Evolutionary conservation across 1,284 basidiomycete genomes (phyloP).

Genomic region (Ustilago crameri): DNA sequence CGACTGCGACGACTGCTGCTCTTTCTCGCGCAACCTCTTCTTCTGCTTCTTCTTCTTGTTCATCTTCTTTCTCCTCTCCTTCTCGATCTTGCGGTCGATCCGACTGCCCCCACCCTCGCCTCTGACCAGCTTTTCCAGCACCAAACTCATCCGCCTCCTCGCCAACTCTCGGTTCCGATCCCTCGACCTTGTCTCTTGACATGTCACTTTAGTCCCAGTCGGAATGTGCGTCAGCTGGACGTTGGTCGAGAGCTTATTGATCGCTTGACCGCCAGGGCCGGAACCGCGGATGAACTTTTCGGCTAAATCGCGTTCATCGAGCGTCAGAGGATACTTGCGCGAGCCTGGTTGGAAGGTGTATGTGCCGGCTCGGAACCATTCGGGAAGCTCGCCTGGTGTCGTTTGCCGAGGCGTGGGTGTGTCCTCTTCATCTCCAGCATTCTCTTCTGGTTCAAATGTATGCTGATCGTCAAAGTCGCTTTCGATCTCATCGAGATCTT

Average conservation of each 20-base stretch:
- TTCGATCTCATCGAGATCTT: conserved; percentile 9
- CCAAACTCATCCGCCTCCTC: conserved; percentile 52
- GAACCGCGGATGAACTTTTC: conserved; percentile 66
- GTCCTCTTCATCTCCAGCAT: background rate
- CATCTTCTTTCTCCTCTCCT: conserved; percentile 44
- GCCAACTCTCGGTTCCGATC: conserved; percentile 59
- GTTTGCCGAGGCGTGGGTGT: background rate
- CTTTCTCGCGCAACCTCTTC: conserved; percentile 24
- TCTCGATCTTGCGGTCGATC: conserved; percentile 50
- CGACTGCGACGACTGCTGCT: background rate
- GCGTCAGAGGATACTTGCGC: conserved; percentile 57
- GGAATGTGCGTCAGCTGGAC: conserved; percentile 59
- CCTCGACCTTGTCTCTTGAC: conserved; percentile 58
- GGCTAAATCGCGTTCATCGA: conserved; percentile 58
- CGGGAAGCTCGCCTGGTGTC: conserved; percentile 19
- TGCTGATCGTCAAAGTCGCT: background rate
- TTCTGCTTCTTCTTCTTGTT: conserved; percentile 62
- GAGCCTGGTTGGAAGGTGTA: conserved; percentile 51
- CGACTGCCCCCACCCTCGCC: conserved; percentile 35
- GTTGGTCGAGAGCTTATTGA: conserved; percentile 65
- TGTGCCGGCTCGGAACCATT: conserved; percentile 53
- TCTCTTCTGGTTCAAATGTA: background rate
- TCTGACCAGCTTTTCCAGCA: conserved; percentile 53
- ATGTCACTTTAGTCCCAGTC: conserved; percentile 57
- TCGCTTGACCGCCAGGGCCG: conserved; percentile 65